Evolutionary conservation across 306 rosid species (phyloP), one percentile per base, ranked within the genome.

Genomic region (Cyamopsis tetragonoloba): DNA sequence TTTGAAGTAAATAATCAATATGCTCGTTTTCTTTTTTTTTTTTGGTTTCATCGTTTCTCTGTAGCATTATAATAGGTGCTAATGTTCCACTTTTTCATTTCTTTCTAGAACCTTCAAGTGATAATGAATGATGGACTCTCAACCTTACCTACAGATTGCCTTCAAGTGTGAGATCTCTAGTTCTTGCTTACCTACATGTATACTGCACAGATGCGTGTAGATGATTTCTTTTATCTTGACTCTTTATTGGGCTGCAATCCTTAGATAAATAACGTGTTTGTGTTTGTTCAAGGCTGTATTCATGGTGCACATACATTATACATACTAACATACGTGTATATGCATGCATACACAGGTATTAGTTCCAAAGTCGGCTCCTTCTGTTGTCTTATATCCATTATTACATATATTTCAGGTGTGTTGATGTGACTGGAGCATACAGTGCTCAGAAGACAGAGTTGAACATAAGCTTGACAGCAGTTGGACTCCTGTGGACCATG

Each of bases 71-170:
- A 2, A 19, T 47, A 30, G 37, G 24, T 60, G 10, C 72, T 77
- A 39, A 72, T 68, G 54, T 77, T 77, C 24, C 57, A 12, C 4
- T 30, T 44, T 66, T 43, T 71, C n/a, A 6, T 74, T 70, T 35
- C 32, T 38, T 63, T 66, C 23, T 62, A 92, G 98, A 87, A 84
- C 77, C 77, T 92, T 61, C 87, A 92, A 14, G 91, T 87, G 74
- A 86, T 92, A 69, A 87, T 87, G 96, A 92, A 89, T 37, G 96
- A 92, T 79, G 98, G 96, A 81, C 93, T 92, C 41, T 84, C 98
- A 47, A 68, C 79, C 50, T 76, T 92, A 79, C 98, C 96, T 66
- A 78, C 78, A 37, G 86, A 89, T 71, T 92, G 92, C 82, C 96
- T 92, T 83, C 86, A 78, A 43, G 95, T 87, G 98, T 92, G 82